A percentile compares a stretch with the other conserved stretches of the same genome.
These are phyloP conservation scores for Penicillium verrucosum DNA, from an alignment of 2,329 filamentous ascomycete species.

Conservation along the genomic window DNA sequence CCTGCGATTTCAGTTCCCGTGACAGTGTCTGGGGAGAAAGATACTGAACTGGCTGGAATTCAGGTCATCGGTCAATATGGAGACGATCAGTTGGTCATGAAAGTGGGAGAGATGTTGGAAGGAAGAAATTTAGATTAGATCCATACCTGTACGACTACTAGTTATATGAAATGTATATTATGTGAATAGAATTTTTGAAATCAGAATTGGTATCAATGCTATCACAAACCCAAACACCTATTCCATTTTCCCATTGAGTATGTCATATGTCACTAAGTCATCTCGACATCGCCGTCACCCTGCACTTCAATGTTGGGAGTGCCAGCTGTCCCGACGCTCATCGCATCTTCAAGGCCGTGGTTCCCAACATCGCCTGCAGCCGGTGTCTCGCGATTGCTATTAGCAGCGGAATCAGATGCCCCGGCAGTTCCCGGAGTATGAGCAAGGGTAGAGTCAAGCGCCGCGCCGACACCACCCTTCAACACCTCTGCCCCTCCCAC, in stretches of 20 bases:
- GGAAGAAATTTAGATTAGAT: slow-evolving; percentile 14
- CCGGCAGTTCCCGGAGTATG: slow-evolving; percentile 14
- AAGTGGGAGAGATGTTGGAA: slow-evolving; percentile 38
- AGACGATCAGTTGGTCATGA: slow-evolving; percentile 43
- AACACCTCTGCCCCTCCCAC: slow-evolving; percentile 34
- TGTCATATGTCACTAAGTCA: slow-evolving; percentile 17
- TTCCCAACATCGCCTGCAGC: slow-evolving; percentile 17
- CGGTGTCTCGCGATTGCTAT: slow-evolving; percentile 22
- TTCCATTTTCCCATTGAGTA: not conserved
- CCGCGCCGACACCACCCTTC: slow-evolving; percentile 32
- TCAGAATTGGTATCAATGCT: slow-evolving; percentile 19
- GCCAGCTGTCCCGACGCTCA: slow-evolving; percentile 22
- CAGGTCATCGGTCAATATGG: slow-evolving; percentile 50
- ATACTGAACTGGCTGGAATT: slow-evolving; percentile 37
- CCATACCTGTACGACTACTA: slow-evolving; percentile 11
- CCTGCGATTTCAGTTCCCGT: slow-evolving; percentile 83
- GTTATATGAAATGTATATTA: slow-evolving; percentile 12
- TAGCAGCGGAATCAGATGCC: slow-evolving; percentile 20
- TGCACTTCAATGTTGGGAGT: slow-evolving; percentile 21
- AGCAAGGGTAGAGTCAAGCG: slow-evolving; percentile 27
- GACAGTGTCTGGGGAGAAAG: slow-evolving; percentile 29
- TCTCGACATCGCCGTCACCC: slow-evolving; percentile 31
- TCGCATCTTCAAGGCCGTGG: slow-evolving; percentile 22
- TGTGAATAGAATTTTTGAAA: not conserved
- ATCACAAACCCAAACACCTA: slow-evolving; percentile 7